Base-by-base conservation (phyloP, 106 monocot species). In the Dioscorea zingiberensis region DNA sequence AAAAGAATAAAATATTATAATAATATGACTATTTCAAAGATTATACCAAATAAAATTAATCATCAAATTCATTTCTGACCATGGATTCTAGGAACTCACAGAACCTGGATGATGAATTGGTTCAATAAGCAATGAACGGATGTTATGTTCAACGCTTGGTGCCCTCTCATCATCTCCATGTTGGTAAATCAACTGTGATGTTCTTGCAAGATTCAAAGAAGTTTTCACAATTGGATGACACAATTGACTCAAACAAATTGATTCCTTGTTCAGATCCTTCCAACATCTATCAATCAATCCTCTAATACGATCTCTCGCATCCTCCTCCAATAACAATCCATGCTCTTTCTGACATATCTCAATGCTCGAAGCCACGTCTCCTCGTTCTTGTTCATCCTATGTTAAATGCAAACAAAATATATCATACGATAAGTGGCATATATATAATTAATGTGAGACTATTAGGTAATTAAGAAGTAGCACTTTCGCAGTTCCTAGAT, bases 401-500 rank as follows among this genome's bases (percentile, higher is more conserved):
- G 10, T 38, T n/a, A n/a, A n/a, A n/a, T n/a, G n/a, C n/a, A n/a
- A n/a, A n/a, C n/a, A n/a, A n/a, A n/a, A n/a, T n/a, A n/a, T n/a
- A n/a, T n/a, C n/a, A n/a, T n/a, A n/a, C n/a, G n/a, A n/a, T n/a
- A n/a, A n/a, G n/a, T n/a, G n/a, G n/a, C n/a, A n/a, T n/a, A n/a
- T n/a, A n/a, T n/a, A n/a, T n/a, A n/a, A n/a, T n/a, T n/a, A n/a
- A n/a, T n/a, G n/a, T n/a, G n/a, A n/a, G n/a, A n/a, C n/a, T n/a
- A n/a, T n/a, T n/a, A n/a, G n/a, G n/a, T n/a, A n/a, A n/a, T n/a
- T n/a, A n/a, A 38, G 38, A 38, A n/a, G 15, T 18, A n/a, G 26
- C 55, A 44, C 68, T 26, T 62, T 68, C 17, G 68, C 44, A 19
- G 62, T 75, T 13, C 75, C 75, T 12, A 68, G 54, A 62, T 71